These are phyloP conservation scores for Phytophthora nicotianae DNA, from an alignment of 352 stramenopile genomes.

Conservation along the genomic window DNA sequence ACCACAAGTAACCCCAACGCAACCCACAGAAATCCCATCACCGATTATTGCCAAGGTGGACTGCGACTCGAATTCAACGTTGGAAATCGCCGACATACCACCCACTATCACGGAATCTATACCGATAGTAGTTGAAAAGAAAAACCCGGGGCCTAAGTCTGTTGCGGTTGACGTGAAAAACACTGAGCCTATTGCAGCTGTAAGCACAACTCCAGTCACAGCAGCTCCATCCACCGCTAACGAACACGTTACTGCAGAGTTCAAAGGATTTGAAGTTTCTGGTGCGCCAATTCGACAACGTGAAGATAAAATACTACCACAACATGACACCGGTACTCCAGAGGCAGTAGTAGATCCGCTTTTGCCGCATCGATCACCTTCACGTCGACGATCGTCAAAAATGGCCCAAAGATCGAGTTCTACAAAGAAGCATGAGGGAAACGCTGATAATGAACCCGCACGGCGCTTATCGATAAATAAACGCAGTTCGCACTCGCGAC, in stretches of 20 bases:
- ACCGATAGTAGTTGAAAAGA: not conserved
- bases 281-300: conserved; percentile 6
- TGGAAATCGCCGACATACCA: not conserved
- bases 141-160: not conserved
- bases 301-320: conserved; percentile 1
- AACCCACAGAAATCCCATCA: not conserved
- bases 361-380: conserved; percentile 9
- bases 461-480: conserved; percentile 21
- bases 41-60: not conserved
- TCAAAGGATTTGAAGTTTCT: conserved; percentile 2
- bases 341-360: conserved; percentile 14
- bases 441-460: not conserved
- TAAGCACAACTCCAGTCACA: not conserved
- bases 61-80: not conserved
- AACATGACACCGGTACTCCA: not conserved
- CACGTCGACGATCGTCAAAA: conserved; percentile 24
- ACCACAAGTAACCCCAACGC: not conserved
- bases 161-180: not conserved
- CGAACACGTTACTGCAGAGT: not conserved
- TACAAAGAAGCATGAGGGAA: conserved; percentile 14
- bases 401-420: conserved; percentile 18
- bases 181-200: not conserved
- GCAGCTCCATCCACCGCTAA: not conserved
- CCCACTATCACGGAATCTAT: not conserved
- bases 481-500: conserved; percentile 10